phyloP scores from a whole-genome alignment of 1,284 basidiomycete species.

The Apiotrichum domesticum region DNA sequence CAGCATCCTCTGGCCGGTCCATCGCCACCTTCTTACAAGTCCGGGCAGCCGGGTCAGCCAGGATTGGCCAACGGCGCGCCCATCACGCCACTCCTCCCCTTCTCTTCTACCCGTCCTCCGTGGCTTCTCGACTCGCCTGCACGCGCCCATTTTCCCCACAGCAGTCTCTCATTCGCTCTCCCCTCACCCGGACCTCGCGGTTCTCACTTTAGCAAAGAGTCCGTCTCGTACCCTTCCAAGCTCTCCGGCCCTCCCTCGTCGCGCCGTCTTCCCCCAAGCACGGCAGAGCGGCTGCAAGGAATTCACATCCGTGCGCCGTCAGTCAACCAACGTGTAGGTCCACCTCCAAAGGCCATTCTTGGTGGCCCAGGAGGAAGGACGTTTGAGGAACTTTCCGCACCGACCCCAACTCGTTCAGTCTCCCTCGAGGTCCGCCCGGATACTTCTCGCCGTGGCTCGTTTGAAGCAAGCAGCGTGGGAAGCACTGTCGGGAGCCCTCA shows the following conservation, averaged over 20 bases:
- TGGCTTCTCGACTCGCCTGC: conserved; percentile 14
- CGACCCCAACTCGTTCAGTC: neutral
- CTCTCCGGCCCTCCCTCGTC: neutral
- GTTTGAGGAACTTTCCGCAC: conserved; percentile 29
- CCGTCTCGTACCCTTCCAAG: neutral
- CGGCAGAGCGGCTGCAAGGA: neutral
- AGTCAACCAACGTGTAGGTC: conserved; percentile 16
- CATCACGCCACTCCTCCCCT: neutral
- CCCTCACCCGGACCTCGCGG: conserved; percentile 2
- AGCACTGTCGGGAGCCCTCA: conserved; percentile 1
- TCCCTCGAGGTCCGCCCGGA: conserved; percentile 2
- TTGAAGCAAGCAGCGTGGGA: neutral
- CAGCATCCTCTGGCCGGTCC: conserved; percentile 1
- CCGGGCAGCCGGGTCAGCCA: neutral
- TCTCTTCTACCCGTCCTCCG: neutral
- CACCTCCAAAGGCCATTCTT: conserved; percentile 37
- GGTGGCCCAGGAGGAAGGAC: conserved; percentile 38
- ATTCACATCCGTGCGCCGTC: neutral
- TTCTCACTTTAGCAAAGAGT: neutral
- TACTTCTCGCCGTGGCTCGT: neutral
- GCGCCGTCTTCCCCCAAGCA: neutral
- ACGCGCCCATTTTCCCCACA: conserved; percentile 14
- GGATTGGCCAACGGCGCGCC: neutral
- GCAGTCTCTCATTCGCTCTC: conserved; percentile 10
- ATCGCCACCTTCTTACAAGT: neutral